Conservation (phyloP, 768 basidiomycete genomes). For the Boletales sp. region DNA sequence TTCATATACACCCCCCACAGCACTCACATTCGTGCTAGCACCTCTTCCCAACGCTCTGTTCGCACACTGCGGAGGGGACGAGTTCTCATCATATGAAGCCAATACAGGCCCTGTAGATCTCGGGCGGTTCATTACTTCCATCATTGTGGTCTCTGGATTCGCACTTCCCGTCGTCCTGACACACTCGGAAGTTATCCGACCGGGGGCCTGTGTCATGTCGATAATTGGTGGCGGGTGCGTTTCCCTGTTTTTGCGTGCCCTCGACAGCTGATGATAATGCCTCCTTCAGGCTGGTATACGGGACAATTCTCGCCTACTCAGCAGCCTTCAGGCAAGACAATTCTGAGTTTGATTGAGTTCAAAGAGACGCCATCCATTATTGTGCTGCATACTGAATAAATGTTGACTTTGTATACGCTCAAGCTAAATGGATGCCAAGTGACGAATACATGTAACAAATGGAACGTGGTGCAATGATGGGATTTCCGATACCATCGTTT, state of each 20-base stretch:
- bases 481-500: not conserved
- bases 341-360: slow-evolving; percentile 67
- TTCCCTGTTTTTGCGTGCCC: not conserved
- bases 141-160: slow-evolving; percentile 90
- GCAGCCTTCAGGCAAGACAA: slow-evolving; percentile 78
- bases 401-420: slow-evolving; percentile 4
- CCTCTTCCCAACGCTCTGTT: slow-evolving; percentile 95
- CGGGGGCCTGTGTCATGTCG: slow-evolving; percentile 89
- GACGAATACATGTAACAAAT: not conserved
- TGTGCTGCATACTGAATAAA: slow-evolving; percentile 1
- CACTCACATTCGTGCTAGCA: slow-evolving; percentile 91
- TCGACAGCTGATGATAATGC: not conserved
- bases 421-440: not conserved
- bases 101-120: slow-evolving; percentile 75
- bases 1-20: slow-evolving; percentile 37
- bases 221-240: slow-evolving; percentile 84
- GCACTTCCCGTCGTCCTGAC: slow-evolving; percentile 89
- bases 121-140: slow-evolving; percentile 90
- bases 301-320: slow-evolving; percentile 85
- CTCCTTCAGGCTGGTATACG: slow-evolving; percentile 68
- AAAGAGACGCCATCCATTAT: too few species aligned
- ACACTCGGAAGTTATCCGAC: slow-evolving; percentile 83
- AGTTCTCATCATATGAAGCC: slow-evolving; percentile 77
- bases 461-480: not conserved
- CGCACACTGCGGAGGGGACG: slow-evolving; percentile 88